Base-by-base conservation (phyloP, 1,284 basidiomycete genomes). In the Microbotryum silenes-acaulis region DNA sequence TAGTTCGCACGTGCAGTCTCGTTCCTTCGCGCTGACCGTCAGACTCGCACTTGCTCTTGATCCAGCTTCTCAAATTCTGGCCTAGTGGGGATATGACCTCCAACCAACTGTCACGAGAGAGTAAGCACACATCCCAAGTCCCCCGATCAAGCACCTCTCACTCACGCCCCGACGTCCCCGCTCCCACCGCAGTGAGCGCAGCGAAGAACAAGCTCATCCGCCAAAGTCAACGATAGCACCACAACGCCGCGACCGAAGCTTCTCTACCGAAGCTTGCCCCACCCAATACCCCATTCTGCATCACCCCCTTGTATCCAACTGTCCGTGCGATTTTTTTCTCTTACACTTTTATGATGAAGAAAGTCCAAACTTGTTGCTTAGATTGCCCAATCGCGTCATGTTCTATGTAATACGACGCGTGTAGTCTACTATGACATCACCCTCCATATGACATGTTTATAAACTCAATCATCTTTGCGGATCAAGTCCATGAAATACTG, bases 81-180 rank as follows among this genome's bases (percentile, higher is more conserved):
- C 67, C 69, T 1, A 46, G 58, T 8, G 65, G 56, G 20, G 46
- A 44, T 8, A 68, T 71, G 61, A 60, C 60, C 12, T 57, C 64
- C 49, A 72, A 72, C 51, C 71, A 69, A 57, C 55, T 72, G 18
- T 70, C 69, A 12, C 61, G 71, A 33, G 71, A 72, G 63, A 64
- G 70, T 71, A 29, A 46, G 70, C 31, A 31, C 8, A 27, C 31
- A 31, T 9, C 9, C 31, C 31, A 31, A 1, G 31, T 31, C 9
- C 31, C 9, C 31, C 31, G 48, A 23, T 21, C 21, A 14, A 50
- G 27, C 27, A 31, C 21, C 27, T 18, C n/a, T 23, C 27, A 50
- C 27, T 27, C 14, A 27, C 16, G 27, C 27, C 21, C 16, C 20
- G 21, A 27, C 12, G 10, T 14, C 20, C 27, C 14, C 20, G 6